phyloP scores from a whole-genome alignment of 169 alveolate species.

The Cryptosporidium meleagridis region DNA sequence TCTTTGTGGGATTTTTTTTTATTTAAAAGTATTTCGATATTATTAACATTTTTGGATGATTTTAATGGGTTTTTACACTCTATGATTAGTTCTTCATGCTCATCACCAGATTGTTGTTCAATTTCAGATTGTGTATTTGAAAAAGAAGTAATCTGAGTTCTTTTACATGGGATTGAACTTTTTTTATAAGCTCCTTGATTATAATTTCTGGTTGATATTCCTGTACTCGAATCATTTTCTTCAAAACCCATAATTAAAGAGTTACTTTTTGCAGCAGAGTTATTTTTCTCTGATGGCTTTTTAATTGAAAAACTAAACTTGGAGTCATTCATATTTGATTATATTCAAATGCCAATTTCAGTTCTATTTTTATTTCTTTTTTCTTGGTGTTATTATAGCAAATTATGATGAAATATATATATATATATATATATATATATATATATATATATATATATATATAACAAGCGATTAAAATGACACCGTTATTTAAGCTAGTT shows the following conservation, averaged over 20 bases:
- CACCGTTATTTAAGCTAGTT: too few relatives aligned
- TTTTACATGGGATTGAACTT: background rate
- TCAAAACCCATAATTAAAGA: background rate
- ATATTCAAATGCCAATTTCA: too few relatives aligned
- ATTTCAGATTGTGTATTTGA: conserved; percentile 1
- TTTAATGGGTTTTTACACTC: conserved; percentile 30
- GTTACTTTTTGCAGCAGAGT: background rate
- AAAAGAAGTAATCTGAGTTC: conserved; percentile 38
- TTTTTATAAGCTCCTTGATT: background rate
- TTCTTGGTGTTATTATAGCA: background rate
- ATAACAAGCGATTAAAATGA: too few relatives aligned
- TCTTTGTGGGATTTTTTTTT: background rate
- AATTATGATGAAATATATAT: background rate
- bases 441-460: too few relatives aligned
- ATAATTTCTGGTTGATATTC: background rate
- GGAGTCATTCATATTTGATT: background rate
- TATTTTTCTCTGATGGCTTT: background rate
- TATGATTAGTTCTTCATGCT: conserved; percentile 14
- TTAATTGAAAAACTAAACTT: conserved; percentile 10
- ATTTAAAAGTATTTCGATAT: background rate
- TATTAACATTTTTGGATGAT: background rate
- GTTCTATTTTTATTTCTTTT: background rate
- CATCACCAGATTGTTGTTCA: background rate
- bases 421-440: too few relatives aligned
- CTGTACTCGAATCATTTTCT: background rate